phyloP scores from a whole-genome alignment of 371 early-diverging fungal species.

The Mortierella sp. region DNA sequence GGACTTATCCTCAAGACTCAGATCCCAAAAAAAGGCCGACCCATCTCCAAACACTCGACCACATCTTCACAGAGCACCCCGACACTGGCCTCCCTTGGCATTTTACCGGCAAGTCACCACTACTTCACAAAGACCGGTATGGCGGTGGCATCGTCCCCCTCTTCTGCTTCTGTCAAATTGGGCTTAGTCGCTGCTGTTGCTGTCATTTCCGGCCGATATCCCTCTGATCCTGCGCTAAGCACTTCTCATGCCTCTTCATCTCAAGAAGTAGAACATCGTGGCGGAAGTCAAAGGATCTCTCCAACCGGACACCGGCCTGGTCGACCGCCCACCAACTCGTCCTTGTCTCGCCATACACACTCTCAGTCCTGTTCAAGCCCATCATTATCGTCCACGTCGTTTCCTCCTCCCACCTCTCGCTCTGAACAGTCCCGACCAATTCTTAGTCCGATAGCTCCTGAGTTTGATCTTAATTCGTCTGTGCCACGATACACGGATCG shows the following conservation, averaged over 20 bases:
- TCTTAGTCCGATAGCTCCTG: not conserved
- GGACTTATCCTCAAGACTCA: slow-evolving; percentile 47
- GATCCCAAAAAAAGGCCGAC: slow-evolving; percentile 58
- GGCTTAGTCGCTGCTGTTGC: not conserved
- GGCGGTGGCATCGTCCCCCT: not conserved
- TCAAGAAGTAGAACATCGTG: not conserved
- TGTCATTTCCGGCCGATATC: not conserved
- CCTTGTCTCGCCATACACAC: slow-evolving; percentile 22
- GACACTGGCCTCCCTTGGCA: slow-evolving; percentile 29
- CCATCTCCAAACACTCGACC: slow-evolving; percentile 46
- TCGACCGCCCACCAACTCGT: slow-evolving; percentile 28
- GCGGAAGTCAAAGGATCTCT: not conserved
- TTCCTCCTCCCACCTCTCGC: not conserved
- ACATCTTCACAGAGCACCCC: slow-evolving; percentile 25
- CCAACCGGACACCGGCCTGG: slow-evolving; percentile 28
- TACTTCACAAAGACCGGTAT: slow-evolving; percentile 21
- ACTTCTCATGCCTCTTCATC: not conserved
- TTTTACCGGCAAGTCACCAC: slow-evolving; percentile 28
- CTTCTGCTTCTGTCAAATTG: slow-evolving; percentile 1
- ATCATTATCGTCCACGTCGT: slow-evolving; percentile 18
- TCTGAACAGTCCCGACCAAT: not conserved
- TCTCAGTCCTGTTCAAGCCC: slow-evolving; percentile 29
- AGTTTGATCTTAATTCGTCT: not conserved
- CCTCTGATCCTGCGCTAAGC: slow-evolving; percentile 10
- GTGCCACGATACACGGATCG: not conserved